Evolutionary conservation across 1,139 yeast genomes (phyloP).

Genomic region (Diutina neorugosa): DNA sequence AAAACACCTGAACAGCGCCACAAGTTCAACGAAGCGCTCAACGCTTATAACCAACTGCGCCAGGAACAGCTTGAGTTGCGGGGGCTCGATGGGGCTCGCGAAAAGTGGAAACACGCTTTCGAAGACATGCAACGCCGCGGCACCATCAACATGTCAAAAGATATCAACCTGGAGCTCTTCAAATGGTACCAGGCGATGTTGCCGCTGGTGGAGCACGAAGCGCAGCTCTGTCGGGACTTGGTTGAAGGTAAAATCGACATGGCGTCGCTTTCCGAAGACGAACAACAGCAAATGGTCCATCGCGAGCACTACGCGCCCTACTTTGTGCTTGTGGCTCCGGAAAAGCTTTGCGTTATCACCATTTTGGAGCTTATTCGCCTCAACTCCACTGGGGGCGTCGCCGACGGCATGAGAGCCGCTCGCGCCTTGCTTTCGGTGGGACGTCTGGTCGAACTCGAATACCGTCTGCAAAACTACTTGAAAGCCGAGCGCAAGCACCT

Average conservation of each 20-base stretch:
- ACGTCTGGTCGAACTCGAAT: conserved; percentile 74
- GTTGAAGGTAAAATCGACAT: conserved; percentile 14
- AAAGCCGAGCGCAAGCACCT: conserved; percentile 42
- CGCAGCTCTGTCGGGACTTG: conserved; percentile 33
- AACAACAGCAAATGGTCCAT: conserved; percentile 28
- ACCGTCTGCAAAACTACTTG: conserved; percentile 53
- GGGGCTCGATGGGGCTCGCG: conserved; percentile 76
- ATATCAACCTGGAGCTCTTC: conserved; percentile 65
- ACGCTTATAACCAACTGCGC: conserved; percentile 58
- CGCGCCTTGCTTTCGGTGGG: conserved; percentile 77
- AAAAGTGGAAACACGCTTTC: conserved; percentile 78
- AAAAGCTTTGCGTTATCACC: conserved; percentile 73
- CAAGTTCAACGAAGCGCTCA: conserved; percentile 53
- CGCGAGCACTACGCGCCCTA: conserved; percentile 72
- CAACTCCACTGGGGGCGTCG: conserved; percentile 63
- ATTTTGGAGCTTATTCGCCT: conserved; percentile 71
- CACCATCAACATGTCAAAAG: conserved; percentile 40
- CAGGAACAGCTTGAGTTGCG: conserved; percentile 66
- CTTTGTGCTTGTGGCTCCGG: conserved; percentile 56
- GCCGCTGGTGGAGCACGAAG: conserved; percentile 58
- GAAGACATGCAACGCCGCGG: conserved; percentile 61
- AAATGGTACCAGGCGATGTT: conserved; percentile 64
- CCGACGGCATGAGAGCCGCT: conserved; percentile 81
- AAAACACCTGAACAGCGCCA: conserved; percentile 38
- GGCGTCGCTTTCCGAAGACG: conserved; percentile 15